Evolutionary conservation across 768 basidiomycete genomes (phyloP).

Genomic region (Termitomyces sp.): DNA sequence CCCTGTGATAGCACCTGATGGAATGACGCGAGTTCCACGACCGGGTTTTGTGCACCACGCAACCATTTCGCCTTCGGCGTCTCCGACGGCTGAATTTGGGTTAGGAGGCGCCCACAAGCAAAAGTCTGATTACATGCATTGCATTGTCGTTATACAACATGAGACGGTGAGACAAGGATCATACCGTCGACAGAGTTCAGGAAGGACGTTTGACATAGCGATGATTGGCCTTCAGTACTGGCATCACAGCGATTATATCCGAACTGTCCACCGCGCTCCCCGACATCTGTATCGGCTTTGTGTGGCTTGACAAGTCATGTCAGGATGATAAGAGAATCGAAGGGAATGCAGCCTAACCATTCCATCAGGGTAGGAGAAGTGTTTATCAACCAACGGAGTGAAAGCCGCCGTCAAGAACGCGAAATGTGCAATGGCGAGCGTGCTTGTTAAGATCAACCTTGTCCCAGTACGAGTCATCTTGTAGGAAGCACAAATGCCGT

Average conservation of each 20-base stretch:
- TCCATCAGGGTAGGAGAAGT: conserved; percentile 11
- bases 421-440: neutral
- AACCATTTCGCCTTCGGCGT: conserved; percentile 65
- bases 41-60: conserved; percentile 69
- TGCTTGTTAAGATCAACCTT: neutral
- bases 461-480: conserved; percentile 3
- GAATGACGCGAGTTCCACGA: conserved; percentile 41
- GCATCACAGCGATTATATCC: conserved; percentile 60
- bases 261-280: conserved; percentile 46
- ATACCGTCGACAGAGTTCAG: conserved; percentile 47
- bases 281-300: conserved; percentile 37
- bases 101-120: conserved; percentile 57
- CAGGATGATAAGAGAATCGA: neutral
- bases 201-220: conserved; percentile 52
- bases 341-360: conserved; percentile 2
- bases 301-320: conserved; percentile 33
- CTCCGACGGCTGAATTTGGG: conserved; percentile 49
- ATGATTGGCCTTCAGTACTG: conserved; percentile 47
- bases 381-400: conserved; percentile 11
- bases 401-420: conserved; percentile 4
- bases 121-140: conserved; percentile 2
- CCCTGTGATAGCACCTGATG: conserved; percentile 25
- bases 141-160: neutral
- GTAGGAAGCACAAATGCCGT: neutral
- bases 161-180: neutral